These are phyloP conservation scores for Russula sp. DNA, from an alignment of 768 basidiomycete species.

Conservation along the genomic window DNA sequence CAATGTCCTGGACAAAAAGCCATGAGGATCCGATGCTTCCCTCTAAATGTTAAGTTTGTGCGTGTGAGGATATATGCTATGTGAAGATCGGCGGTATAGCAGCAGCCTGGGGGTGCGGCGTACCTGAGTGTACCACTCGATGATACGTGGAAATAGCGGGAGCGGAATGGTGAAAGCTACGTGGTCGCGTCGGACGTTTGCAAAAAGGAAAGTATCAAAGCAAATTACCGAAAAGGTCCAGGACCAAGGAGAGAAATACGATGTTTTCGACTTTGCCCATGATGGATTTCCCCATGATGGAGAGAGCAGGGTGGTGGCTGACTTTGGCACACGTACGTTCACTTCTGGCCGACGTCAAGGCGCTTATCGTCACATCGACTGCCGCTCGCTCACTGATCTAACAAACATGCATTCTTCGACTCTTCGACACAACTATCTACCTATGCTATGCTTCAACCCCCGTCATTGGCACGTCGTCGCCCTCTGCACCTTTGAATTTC, in stretches of 20 bases:
- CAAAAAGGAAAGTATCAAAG: neutral
- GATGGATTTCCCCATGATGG: slow-evolving; percentile 50
- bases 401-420: neutral
- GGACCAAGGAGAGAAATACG: slow-evolving; percentile 85
- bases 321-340: no score
- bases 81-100: slow-evolving; percentile 7
- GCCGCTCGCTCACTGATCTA: no score
- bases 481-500: slow-evolving; percentile 60
- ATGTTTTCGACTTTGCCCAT: slow-evolving; percentile 74
- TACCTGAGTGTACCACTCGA: slow-evolving; percentile 85
- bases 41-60: slow-evolving; percentile 42
- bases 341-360: no score
- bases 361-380: neutral
- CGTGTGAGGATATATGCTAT: slow-evolving; percentile 6
- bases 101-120: slow-evolving; percentile 16
- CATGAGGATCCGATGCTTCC: slow-evolving; percentile 65
- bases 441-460: slow-evolving; percentile 4
- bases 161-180: slow-evolving; percentile 90
- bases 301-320: neutral
- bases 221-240: slow-evolving; percentile 74
- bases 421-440: slow-evolving; percentile 1
- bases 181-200: slow-evolving; percentile 12
- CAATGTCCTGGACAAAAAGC: slow-evolving; percentile 73
- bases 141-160: slow-evolving; percentile 97
- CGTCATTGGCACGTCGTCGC: slow-evolving; percentile 31